Evolutionary conservation across 192 early-diverging fungal genomes (phyloP), one percentile per base, ranked within the genome.

Genomic region (Rhizophagus clarus): DNA sequence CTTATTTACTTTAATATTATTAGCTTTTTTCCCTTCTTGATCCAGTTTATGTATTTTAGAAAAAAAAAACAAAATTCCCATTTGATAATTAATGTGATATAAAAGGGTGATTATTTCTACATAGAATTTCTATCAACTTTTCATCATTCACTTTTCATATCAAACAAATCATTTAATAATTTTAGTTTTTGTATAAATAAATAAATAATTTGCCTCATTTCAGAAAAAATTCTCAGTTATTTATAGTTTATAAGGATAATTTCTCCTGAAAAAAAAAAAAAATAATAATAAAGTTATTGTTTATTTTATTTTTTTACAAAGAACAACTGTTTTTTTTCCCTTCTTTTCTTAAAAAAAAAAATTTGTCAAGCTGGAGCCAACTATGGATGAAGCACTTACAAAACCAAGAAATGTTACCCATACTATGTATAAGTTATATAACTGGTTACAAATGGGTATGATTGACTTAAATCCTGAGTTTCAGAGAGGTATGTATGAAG

Each of bases 341-440:
- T 12, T 8, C 7, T 22, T 69, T 22, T 37, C 22, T 32, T 69
- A 1, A 31, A 7, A 34, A 69, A 34, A 34, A 34, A 29, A 29
- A 34, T 69, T 12, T 34, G 29, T 14, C 67, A 34, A 29, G 34
- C 67, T 69, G 34, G 34, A 69, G 67, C 67, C 24, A 29, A 69
- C 29, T 34, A 79, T 79, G 77, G 77, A 79, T 66, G 77, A 79
- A 47, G 77, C 77, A 24, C 66, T 79, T 32, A 66, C 60, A 22
- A 79, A 79, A 51, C 77, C 77, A 26, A 79, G 77, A 68, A 79
- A 79, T 79, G 77, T 79, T 51, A 79, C 77, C 31, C 77, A 79
- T 37, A 79, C 77, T 51, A 24, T 79, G 26, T 79, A 79, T 61
- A 79, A 79, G 22, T 20, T 79, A 29, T 79, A 79, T 56, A 79